Evolutionary conservation across 2,329 filamentous ascomycete species (phyloP).

Genomic region (Tolypocladium nubicola): DNA sequence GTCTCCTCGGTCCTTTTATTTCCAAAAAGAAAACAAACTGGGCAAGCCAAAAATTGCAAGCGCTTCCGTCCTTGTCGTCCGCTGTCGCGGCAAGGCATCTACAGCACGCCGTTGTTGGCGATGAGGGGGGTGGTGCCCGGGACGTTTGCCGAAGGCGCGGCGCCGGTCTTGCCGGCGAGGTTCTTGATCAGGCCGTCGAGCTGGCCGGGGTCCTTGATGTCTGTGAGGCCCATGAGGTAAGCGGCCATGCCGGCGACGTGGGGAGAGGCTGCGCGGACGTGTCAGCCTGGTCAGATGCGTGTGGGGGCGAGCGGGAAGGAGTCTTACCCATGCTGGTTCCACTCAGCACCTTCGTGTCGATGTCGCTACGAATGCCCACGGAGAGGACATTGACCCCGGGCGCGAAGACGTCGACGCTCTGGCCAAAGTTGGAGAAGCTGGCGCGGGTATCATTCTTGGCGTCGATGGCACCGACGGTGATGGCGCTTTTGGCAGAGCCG

Average conservation of each 20-base stretch:
- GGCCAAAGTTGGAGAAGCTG: conserved; percentile 49
- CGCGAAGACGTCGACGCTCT: conserved; percentile 41
- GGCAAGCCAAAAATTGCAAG: background rate
- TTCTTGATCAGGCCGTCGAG: conserved; percentile 39
- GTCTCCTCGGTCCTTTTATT: background rate
- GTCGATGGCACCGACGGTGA: conserved; percentile 51
- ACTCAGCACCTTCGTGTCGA: conserved; percentile 32
- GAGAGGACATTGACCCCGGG: conserved; percentile 44
- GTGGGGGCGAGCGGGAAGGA: background rate
- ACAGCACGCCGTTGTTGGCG: conserved; percentile 41
- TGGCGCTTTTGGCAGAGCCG: conserved; percentile 43
- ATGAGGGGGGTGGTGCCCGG: conserved; percentile 39
- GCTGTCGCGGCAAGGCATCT: background rate
- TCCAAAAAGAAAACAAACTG: background rate
- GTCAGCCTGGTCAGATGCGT: background rate
- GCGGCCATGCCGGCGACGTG: conserved; percentile 58
- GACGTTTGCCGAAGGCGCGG: conserved; percentile 29
- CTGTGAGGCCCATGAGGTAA: conserved; percentile 52
- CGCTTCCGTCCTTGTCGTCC: background rate
- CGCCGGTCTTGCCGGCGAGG: conserved; percentile 37
- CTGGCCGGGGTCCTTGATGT: conserved; percentile 25
- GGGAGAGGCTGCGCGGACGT: conserved; percentile 39
- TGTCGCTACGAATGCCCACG: conserved; percentile 39
- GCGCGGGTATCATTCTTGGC: conserved; percentile 36
- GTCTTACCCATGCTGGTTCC: conserved; percentile 46